These are phyloP conservation scores for Penicillium sp. DNA, from an alignment of 2,329 filamentous ascomycete genomes.

Conservation along the genomic window DNA sequence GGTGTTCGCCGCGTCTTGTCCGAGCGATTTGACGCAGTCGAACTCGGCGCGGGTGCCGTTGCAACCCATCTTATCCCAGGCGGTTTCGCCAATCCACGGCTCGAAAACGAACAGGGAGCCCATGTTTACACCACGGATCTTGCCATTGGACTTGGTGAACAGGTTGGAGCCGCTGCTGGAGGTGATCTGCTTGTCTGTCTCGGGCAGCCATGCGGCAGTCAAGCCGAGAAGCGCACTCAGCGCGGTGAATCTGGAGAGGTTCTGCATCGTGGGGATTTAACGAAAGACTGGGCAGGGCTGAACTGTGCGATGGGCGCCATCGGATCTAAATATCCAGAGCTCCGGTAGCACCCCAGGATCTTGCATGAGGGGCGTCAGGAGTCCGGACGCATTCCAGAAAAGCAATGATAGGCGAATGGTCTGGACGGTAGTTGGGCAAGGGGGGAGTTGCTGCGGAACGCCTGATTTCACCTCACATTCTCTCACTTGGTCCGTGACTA, in stretches of 20 bases:
- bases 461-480: no score
- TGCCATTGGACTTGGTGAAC: slow-evolving; percentile 27
- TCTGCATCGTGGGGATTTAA: background rate
- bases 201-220: slow-evolving; percentile 26
- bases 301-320: no score
- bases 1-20: slow-evolving; percentile 47
- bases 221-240: slow-evolving; percentile 1
- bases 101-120: slow-evolving; percentile 54
- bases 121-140: slow-evolving; percentile 57
- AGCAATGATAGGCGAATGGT: no score
- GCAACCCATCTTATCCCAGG: slow-evolving; percentile 53
- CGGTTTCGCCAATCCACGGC: slow-evolving; percentile 51
- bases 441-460: no score
- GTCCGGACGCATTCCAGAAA: no score
- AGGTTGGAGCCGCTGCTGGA: slow-evolving; percentile 25
- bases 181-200: slow-evolving; percentile 26
- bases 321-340: background rate
- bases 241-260: background rate
- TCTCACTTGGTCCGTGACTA: no score
- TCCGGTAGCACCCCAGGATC: no score
- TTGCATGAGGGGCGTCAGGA: no score
- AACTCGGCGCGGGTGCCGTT: slow-evolving; percentile 49
- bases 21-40: slow-evolving; percentile 52
- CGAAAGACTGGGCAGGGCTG: no score
- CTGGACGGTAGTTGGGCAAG: no score